phyloP scores from a whole-genome alignment of 768 basidiomycete species.

The Boletus rubroflammeus region DNA sequence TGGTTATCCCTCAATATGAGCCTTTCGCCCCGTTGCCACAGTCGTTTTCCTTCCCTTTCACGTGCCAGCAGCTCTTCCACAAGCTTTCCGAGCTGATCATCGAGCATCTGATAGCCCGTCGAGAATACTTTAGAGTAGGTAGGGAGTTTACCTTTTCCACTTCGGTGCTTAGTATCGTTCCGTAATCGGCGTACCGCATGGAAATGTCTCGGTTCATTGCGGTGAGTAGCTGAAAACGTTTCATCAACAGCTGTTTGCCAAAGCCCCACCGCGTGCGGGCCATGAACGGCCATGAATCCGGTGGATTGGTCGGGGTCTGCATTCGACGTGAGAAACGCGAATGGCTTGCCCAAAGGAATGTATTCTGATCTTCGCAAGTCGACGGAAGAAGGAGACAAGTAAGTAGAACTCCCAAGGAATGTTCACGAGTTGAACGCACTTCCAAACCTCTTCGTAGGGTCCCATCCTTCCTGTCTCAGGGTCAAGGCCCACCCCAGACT shows the following conservation, averaged over 20 bases:
- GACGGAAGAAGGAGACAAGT: not conserved
- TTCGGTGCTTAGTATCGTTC: not conserved
- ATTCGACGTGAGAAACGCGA: slow-evolving; percentile 17
- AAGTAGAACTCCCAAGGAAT: not conserved
- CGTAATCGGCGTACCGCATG: slow-evolving; percentile 8
- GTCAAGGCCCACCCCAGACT: slow-evolving; percentile 11
- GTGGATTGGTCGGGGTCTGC: slow-evolving; percentile 6
- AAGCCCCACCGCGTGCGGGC: slow-evolving; percentile 16
- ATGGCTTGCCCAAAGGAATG: slow-evolving; percentile 4
- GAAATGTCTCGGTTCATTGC: not conserved
- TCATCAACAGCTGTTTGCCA: not conserved
- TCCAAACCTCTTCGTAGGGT: slow-evolving; percentile 21
- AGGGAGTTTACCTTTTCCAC: not conserved
- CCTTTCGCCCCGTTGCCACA: slow-evolving; percentile 7
- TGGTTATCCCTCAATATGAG: not conserved
- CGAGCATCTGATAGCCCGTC: slow-evolving; percentile 7
- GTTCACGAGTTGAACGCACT: slow-evolving; percentile 5
- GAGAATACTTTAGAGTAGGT: slow-evolving; percentile 8
- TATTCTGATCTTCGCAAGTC: slow-evolving; percentile 7
- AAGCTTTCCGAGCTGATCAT: slow-evolving; percentile 4
- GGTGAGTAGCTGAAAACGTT: not conserved
- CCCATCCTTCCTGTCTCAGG: slow-evolving; percentile 14
- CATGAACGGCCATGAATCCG: slow-evolving; percentile 18
- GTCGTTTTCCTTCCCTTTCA: not conserved
- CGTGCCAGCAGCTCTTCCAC: not conserved